Evolutionary conservation across 2,329 filamentous ascomycete species (phyloP).

Genomic region (Cytospora schulzeri): DNA sequence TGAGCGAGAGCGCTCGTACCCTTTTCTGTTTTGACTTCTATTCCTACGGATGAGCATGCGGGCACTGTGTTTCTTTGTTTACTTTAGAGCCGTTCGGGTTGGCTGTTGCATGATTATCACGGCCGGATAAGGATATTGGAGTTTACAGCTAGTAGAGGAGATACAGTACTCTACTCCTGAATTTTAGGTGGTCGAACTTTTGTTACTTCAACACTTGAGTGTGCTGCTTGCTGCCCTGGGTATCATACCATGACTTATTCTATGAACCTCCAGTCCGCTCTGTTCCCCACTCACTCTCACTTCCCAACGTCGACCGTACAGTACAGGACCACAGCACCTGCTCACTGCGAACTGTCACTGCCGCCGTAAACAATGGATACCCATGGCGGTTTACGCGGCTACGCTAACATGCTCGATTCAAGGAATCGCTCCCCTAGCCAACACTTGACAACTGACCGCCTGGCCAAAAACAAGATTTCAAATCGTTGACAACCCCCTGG

Average conservation of each 20-base stretch:
- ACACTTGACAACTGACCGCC: neutral
- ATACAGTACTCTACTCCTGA: neutral
- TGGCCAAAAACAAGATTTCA: neutral
- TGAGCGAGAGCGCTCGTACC: conserved; percentile 39
- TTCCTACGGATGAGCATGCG: conserved; percentile 5
- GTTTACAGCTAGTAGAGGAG: conserved; percentile 6
- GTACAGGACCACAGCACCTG: neutral
- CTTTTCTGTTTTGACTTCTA: conserved; percentile 5
- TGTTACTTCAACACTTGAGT: neutral
- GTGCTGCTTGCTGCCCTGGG: neutral
- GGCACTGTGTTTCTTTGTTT: conserved; percentile 5
- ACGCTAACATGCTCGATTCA: neutral
- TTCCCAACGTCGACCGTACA: neutral
- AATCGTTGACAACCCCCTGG: neutral
- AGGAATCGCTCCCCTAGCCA: neutral
- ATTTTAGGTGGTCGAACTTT: neutral
- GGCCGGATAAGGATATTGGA: neutral
- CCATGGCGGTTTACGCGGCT: neutral
- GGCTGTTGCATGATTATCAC: conserved; percentile 1
- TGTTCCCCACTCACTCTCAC: neutral
- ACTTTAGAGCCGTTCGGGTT: neutral
- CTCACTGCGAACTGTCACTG: neutral
- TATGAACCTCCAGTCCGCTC: neutral
- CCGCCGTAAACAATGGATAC: neutral
- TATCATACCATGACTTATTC: neutral